Evolutionary conservation across 2,329 filamentous ascomycete species (phyloP).

Genomic region (Xylariaceae sp.): DNA sequence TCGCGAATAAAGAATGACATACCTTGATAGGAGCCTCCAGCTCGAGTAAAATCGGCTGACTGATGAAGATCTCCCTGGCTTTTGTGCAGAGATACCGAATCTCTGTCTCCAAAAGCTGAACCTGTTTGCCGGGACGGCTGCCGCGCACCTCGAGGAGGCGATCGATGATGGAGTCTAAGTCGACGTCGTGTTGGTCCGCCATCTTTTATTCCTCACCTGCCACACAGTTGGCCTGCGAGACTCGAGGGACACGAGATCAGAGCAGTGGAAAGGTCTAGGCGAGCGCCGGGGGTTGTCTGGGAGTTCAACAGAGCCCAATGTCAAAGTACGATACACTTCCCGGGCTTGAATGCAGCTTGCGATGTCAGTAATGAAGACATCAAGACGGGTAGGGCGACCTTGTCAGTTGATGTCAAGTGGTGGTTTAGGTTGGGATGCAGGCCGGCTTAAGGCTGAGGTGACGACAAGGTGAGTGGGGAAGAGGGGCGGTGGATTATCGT

Average conservation of each 20-base stretch:
- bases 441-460: constrained; percentile 22
- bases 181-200: constrained; percentile 81
- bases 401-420: background rate
- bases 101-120: constrained; percentile 93
- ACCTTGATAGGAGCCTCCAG: constrained; percentile 99
- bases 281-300: constrained; percentile 22
- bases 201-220: constrained; percentile 51
- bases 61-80: constrained; percentile 98
- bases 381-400: background rate
- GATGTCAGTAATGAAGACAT: constrained; percentile 21
- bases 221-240: constrained; percentile 46
- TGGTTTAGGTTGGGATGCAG: constrained; percentile 1
- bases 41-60: constrained; percentile 95
- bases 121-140: constrained; percentile 97
- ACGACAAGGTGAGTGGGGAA: constrained; percentile 36
- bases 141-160: constrained; percentile 95
- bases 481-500: constrained; percentile 34
- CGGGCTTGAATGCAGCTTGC: constrained; percentile 26
- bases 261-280: constrained; percentile 25
- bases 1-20: constrained; percentile 38
- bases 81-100: constrained; percentile 98
- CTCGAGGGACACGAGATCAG: constrained; percentile 27
- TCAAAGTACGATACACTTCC: constrained; percentile 37
- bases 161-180: constrained; percentile 99
- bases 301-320: constrained; percentile 30